Evolutionary conservation across 129 eudicot genomes (phyloP).

Genomic region (Centaurea solstitialis): DNA sequence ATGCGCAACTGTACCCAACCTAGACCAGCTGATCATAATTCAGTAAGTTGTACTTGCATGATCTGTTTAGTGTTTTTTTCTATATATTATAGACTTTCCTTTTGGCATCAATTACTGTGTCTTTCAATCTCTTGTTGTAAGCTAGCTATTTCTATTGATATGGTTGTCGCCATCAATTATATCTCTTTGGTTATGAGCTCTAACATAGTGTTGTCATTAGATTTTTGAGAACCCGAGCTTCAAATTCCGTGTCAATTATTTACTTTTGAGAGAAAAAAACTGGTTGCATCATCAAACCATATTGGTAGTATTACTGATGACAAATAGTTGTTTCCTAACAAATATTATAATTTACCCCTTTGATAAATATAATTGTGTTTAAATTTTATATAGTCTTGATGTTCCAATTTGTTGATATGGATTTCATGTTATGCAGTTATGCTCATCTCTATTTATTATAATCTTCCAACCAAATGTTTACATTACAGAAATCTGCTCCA

Average conservation of each 20-base stretch:
- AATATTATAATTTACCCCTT: background rate
- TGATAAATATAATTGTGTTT: background rate
- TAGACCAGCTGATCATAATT: constrained; percentile 91
- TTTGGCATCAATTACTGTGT: background rate
- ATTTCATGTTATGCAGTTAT: background rate
- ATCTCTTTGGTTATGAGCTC: background rate
- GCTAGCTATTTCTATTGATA: background rate
- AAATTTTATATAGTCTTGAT: background rate
- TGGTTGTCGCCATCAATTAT: constrained; percentile 6
- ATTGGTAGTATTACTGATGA: background rate
- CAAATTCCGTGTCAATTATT: background rate
- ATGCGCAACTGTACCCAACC: constrained; percentile 97
- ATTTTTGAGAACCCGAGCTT: background rate
- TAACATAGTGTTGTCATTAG: background rate
- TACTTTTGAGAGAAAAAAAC: background rate
- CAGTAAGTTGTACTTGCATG: constrained; percentile 54
- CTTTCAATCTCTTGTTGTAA: background rate
- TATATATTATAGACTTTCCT: background rate
- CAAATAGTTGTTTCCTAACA: background rate
- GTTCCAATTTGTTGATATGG: background rate
- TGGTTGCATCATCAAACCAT: background rate
- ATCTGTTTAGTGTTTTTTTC: background rate
- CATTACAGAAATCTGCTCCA: constrained; percentile 73
- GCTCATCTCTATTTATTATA: background rate
- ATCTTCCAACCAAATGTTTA: background rate